These are phyloP conservation scores for Nepenthes gracilis DNA, from an alignment of 148 eudicot species.

Conservation along the genomic window DNA sequence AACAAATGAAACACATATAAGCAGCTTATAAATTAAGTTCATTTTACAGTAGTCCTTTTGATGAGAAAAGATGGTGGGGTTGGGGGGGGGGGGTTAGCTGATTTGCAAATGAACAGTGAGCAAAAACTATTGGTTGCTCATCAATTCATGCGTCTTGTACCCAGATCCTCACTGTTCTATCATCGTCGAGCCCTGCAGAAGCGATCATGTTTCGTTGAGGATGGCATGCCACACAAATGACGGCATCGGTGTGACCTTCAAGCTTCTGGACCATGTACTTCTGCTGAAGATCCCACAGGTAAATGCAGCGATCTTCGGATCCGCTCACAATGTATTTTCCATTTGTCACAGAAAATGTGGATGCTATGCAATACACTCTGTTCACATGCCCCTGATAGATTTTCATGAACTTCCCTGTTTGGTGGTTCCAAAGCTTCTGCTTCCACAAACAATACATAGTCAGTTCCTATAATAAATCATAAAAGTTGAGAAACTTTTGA, in stretches of 20 bases:
- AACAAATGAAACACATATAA: too few species aligned
- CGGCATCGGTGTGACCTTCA: constrained; percentile 87
- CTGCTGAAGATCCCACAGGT: constrained; percentile 87
- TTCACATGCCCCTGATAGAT: constrained; percentile 66
- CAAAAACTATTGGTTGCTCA: too few species aligned
- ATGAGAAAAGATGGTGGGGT: too few species aligned
- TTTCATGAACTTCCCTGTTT: constrained; percentile 70
- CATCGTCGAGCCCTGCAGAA: constrained; percentile 70
- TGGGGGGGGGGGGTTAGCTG: too few species aligned
- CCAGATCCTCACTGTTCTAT: constrained; percentile 79
- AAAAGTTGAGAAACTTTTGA: too few species aligned
- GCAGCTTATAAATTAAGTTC: too few species aligned
- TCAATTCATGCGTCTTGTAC: constrained; percentile 30
- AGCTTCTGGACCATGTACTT: constrained; percentile 70
- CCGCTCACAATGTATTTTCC: constrained; percentile 90
- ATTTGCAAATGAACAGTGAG: too few species aligned
- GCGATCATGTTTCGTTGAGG: constrained; percentile 72
- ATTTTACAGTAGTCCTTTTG: too few species aligned
- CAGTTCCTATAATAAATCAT: too few species aligned
- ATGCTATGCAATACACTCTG: constrained; percentile 48
- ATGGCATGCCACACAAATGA: constrained; percentile 74
- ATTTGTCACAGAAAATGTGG: constrained; percentile 77
- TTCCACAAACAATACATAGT: constrained; percentile 5
- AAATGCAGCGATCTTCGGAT: constrained; percentile 77
- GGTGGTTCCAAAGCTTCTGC: constrained; percentile 88